phyloP scores from a whole-genome alignment of 768 basidiomycete species.

The Termitomyces sp. region DNA sequence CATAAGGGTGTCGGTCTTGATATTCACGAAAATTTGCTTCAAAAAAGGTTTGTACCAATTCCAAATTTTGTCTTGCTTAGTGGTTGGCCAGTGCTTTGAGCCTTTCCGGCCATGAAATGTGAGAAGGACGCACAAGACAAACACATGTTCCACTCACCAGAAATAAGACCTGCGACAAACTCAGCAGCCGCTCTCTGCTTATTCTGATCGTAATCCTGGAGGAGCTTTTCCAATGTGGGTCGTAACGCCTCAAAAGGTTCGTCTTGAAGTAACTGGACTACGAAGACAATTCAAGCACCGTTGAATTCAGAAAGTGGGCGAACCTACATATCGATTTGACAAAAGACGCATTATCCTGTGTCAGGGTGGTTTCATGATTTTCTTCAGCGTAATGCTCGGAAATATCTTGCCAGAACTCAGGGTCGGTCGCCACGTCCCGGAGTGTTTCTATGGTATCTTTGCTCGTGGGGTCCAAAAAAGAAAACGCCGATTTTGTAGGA shows the following conservation, averaged over 20 bases:
- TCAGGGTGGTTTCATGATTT: conserved; percentile 58
- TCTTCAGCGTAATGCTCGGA: conserved; percentile 73
- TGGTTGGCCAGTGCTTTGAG: conserved; percentile 80
- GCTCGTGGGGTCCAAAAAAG: conserved; percentile 54
- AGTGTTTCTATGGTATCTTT: conserved; percentile 44
- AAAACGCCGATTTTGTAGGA: conserved; percentile 41
- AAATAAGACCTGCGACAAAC: conserved; percentile 67
- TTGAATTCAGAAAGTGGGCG: neutral
- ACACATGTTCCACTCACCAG: conserved; percentile 31
- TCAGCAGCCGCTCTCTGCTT: conserved; percentile 88
- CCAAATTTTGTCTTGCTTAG: conserved; percentile 69
- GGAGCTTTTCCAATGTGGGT: conserved; percentile 56
- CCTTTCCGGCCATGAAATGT: conserved; percentile 32
- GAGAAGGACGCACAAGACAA: neutral
- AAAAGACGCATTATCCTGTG: conserved; percentile 64
- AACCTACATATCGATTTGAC: conserved; percentile 71
- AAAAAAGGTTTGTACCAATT: conserved; percentile 73
- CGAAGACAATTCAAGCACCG: conserved; percentile 4
- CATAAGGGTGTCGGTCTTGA: conserved; percentile 76
- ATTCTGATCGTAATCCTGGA: conserved; percentile 71
- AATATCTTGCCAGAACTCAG: conserved; percentile 64
- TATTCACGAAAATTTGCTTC: conserved; percentile 56
- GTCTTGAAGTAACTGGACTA: conserved; percentile 77
- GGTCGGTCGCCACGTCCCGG: conserved; percentile 36
- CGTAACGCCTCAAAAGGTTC: conserved; percentile 58